Evolutionary conservation across 129 eudicot genomes (phyloP), one percentile per base, ranked within the genome.

Genomic region (Flaveria trinervia): DNA sequence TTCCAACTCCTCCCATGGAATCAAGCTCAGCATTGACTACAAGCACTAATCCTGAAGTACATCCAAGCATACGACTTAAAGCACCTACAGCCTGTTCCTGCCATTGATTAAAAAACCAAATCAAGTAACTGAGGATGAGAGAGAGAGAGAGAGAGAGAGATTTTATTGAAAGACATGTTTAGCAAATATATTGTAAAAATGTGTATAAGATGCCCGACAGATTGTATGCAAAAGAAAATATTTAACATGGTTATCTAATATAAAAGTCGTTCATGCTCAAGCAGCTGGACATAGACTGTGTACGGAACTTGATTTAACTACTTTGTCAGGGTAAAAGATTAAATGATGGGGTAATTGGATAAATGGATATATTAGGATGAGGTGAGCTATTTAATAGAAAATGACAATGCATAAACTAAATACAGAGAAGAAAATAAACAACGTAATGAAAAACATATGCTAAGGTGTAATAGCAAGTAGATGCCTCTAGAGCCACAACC

Each of bases 1-100:
- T 68, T 65, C 91, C 90, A 83, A 77, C 89, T 83, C 96, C 99
- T 84, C 97, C 97, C 99, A 95, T 95, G 90, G 97, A 92, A 92
- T 89, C 96, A 77, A 88, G 85, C 85, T 88, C 92, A 83, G 97
- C 96, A 92, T 95, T 86, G 89, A 88, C 96, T 85, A 92, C 15
- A 78, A 74, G 85, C 83, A 81, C 65, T 83, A 72, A 77, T 77
- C 78, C 86, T 62, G 87, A 77, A 80, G 83, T 82, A 70, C 86
- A 89, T 88, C 89, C 89, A 91, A 88, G 89, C 92, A 91, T 89
- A 65, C 90, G 67, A 61, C 74, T 83, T 77, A 76, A 76, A 70
- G 51, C 77, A 79, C 87, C 90, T 76, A 82, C 65, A 81, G 73
- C 45, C 68, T 73, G 67, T 75, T 72, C 83, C 84, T 84, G 78